Percentiles rank a stretch among this genome's conserved stretches.
phyloP scores from a whole-genome alignment of 2,329 filamentous ascomycete genomes.

The Fusarium nygamai region DNA sequence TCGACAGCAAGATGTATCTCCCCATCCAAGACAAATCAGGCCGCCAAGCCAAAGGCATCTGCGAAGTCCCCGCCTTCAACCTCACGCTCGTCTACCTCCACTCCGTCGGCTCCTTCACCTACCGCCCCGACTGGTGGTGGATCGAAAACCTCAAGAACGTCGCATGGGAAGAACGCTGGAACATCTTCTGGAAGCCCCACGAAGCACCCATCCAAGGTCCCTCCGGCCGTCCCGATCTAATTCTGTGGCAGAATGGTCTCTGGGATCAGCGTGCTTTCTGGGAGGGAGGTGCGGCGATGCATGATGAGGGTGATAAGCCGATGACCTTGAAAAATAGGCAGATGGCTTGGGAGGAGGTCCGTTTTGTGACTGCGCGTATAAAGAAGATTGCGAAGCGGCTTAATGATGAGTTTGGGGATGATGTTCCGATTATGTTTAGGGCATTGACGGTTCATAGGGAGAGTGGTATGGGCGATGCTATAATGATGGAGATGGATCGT shows the following conservation, averaged over 20 bases:
- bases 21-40: slow-evolving; percentile 15
- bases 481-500: slow-evolving; percentile 34
- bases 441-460: slow-evolving; percentile 25
- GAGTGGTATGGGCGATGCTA: slow-evolving; percentile 23
- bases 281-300: slow-evolving; percentile 11
- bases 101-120: slow-evolving; percentile 28
- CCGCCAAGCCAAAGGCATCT: slow-evolving; percentile 11
- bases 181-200: slow-evolving; percentile 25
- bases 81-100: slow-evolving; percentile 21
- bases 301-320: neutral
- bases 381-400: slow-evolving; percentile 18
- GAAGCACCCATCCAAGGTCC: slow-evolving; percentile 24
- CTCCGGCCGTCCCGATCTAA: slow-evolving; percentile 15
- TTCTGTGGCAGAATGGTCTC: slow-evolving; percentile 32
- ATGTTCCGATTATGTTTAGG: slow-evolving; percentile 28
- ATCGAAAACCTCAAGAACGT: slow-evolving; percentile 29
- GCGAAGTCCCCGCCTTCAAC: slow-evolving; percentile 20
- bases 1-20: slow-evolving; percentile 1
- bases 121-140: slow-evolving; percentile 36
- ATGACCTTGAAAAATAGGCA: slow-evolving; percentile 19
- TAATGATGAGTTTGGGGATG: slow-evolving; percentile 14
- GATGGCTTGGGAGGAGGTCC: slow-evolving; percentile 31
- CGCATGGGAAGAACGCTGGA: slow-evolving; percentile 26
- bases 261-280: slow-evolving; percentile 34
- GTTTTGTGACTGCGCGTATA: slow-evolving; percentile 29